Evolutionary conservation across 192 early-diverging fungal genomes (phyloP), one percentile per base, ranked within the genome.

Genomic region (Blastocladiella britannica): DNA sequence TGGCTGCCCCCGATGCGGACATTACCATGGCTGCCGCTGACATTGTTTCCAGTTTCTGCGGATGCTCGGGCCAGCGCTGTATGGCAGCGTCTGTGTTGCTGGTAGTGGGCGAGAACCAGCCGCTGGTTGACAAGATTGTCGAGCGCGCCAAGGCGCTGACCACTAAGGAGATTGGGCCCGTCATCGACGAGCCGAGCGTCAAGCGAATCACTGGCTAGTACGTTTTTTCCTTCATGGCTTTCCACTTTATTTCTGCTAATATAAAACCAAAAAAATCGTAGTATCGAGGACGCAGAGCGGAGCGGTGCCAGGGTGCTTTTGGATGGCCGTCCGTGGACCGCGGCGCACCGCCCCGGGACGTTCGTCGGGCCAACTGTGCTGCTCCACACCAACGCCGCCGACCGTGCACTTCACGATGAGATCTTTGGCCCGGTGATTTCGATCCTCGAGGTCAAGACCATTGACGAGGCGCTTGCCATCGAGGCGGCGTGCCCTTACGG

Each of bases 391-490:
- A 68, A 67, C 47, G 61, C 71, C 28, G 56, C 59, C 27, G 85
- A 86, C 55, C 47, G 60, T 8, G 84, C 84, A 26, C 68, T 87
- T 61, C 73, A 79, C 53, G 74, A 78, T 53, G 87, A 89, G 72
- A 86, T 89, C 55, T 89, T 89, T 74, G 87, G 87, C 7, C 87
- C 87, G 0, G 82, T 84, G 6, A 62, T 89, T 54, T 79, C 77
- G 27, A 71, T 89, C 51, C 67, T 78, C 59, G 67, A 72, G 15
- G 74, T 73, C 52, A 56, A 62, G 6, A 63, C 51, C 58, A 64
- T 69, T 23, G 80, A 82, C 26, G 77, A 81, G 57, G 87, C 87
- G 0, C 59, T 89, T 52, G 74, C 55, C 7, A 74, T 89, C 22
- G 87, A 88, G 66, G 86, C 85, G 52, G 75, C 73, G 20, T 84